Conservation (phyloP, 2,329 filamentous ascomycete genomes). For the Leptographium flavum region DNA sequence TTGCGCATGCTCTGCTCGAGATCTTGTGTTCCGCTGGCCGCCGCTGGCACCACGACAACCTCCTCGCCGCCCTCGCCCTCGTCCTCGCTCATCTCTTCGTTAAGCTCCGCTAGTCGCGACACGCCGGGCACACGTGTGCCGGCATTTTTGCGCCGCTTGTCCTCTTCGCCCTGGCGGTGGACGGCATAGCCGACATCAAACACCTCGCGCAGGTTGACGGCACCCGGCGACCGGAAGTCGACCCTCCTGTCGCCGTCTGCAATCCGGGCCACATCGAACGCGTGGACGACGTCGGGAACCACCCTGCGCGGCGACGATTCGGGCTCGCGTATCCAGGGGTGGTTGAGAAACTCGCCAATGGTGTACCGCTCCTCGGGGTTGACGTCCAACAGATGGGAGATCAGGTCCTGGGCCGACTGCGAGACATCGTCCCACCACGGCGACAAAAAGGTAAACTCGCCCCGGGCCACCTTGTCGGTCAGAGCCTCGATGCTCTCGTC, state of each 20-base stretch:
- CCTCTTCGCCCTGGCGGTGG: constrained; percentile 90
- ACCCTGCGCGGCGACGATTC: constrained; percentile 40
- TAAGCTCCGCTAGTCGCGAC: constrained; percentile 44
- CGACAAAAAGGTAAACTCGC: constrained; percentile 93
- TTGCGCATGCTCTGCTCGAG: constrained; percentile 82
- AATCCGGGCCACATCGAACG: constrained; percentile 41
- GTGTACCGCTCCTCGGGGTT: constrained; percentile 91
- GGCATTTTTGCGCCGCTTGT: constrained; percentile 77
- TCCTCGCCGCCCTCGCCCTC: constrained; percentile 24
- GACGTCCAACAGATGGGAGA: constrained; percentile 84
- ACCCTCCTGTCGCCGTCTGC: constrained; percentile 51
- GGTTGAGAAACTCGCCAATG: constrained; percentile 82
- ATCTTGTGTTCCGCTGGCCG: constrained; percentile 34
- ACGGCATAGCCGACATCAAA: constrained; percentile 98
- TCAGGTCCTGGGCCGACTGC: constrained; percentile 82
- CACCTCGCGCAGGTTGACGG: constrained; percentile 88
- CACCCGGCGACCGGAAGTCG: constrained; percentile 92
- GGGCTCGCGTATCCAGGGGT: constrained; percentile 77
- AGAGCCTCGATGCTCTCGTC: constrained; percentile 95
- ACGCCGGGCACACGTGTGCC: constrained; percentile 51
- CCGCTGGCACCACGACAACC: constrained; percentile 8
- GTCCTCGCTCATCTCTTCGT: constrained; percentile 55
- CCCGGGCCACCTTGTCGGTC: constrained; percentile 92
- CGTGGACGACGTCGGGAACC: constrained; percentile 30
- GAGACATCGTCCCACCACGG: constrained; percentile 99